A percentile compares a stretch with the other conserved stretches of the same genome.
Evolutionary conservation across 2,329 filamentous ascomycete genomes (phyloP).

Genomic region (Cadophora gregata): DNA sequence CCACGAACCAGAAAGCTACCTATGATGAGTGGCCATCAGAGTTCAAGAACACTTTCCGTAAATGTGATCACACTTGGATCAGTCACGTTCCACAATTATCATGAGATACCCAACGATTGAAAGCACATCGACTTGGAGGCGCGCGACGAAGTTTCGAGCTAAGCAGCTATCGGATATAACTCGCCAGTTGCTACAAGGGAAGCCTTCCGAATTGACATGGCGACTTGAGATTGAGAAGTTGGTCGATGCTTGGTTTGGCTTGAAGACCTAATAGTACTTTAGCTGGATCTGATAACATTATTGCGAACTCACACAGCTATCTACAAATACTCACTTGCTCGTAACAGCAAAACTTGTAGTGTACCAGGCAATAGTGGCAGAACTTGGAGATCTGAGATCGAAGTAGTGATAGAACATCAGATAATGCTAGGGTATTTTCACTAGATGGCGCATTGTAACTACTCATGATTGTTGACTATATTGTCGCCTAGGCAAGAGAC

Average conservation of each 20-base stretch:
- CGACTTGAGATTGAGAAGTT: slow-evolving; percentile 2
- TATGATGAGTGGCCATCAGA: slow-evolving; percentile 1
- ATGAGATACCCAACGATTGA: background rate
- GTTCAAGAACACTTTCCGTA: slow-evolving; percentile 3
- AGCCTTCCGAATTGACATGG: slow-evolving; percentile 6
- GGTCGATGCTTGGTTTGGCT: slow-evolving; percentile 2
- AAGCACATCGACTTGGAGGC: background rate
- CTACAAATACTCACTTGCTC: background rate
- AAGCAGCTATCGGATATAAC: background rate
- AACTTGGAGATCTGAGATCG: background rate
- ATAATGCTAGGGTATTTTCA: background rate
- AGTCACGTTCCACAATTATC: background rate
- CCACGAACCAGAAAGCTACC: slow-evolving; percentile 3
- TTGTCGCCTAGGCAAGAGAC: slow-evolving; percentile 19
- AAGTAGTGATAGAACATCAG: background rate
- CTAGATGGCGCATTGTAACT: slow-evolving; percentile 11
- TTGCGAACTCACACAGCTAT: background rate
- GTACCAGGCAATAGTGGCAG: background rate
- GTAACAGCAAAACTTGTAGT: background rate
- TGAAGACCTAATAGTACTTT: background rate
- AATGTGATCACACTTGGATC: background rate
- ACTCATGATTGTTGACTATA: slow-evolving; percentile 21
- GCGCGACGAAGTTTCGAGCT: background rate
- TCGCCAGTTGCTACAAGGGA: slow-evolving; percentile 1
- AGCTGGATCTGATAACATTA: background rate